A percentile compares a stretch with the other conserved stretches of the same genome.
Evolutionary conservation across 1,284 basidiomycete species (phyloP).

Genomic region (Pseudozyma tsukubaensis): DNA sequence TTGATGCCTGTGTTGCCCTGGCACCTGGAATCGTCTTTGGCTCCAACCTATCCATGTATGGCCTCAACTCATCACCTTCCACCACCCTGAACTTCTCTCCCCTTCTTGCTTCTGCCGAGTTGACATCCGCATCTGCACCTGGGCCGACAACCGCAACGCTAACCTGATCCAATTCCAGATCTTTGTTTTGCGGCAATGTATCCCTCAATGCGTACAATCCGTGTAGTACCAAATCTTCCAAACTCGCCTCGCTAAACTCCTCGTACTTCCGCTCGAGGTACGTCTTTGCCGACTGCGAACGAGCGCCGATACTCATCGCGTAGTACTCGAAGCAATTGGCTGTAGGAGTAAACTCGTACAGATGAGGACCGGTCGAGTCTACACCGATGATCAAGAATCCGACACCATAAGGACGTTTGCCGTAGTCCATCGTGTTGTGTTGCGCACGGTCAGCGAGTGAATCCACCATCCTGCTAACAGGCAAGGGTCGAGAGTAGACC

Average conservation of each 20-base stretch:
- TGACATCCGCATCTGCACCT: constrained; percentile 62
- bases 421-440: constrained; percentile 98
- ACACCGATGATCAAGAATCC: constrained; percentile 97
- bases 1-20: constrained; percentile 14
- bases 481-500: constrained; percentile 93
- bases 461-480: constrained; percentile 90
- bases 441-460: constrained; percentile 98
- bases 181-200: constrained; percentile 67
- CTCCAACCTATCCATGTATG: constrained; percentile 59
- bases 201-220: constrained; percentile 66
- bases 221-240: constrained; percentile 60
- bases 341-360: constrained; percentile 97
- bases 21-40: constrained; percentile 40
- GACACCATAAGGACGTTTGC: constrained; percentile 95
- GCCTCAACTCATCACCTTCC: constrained; percentile 61
- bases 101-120: constrained; percentile 45
- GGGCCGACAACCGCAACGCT: constrained; percentile 66
- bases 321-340: constrained; percentile 98
- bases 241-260: constrained; percentile 73
- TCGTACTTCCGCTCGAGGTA: constrained; percentile 95
- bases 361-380: constrained; percentile 93
- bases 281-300: constrained; percentile 97
- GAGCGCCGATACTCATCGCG: constrained; percentile 97
- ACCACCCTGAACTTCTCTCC: constrained; percentile 65
- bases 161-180: constrained; percentile 63